Percentiles rank a stretch among this genome's conserved stretches.
Conservation (phyloP, 129 eudicot species). For the Glebionis coronaria region DNA sequence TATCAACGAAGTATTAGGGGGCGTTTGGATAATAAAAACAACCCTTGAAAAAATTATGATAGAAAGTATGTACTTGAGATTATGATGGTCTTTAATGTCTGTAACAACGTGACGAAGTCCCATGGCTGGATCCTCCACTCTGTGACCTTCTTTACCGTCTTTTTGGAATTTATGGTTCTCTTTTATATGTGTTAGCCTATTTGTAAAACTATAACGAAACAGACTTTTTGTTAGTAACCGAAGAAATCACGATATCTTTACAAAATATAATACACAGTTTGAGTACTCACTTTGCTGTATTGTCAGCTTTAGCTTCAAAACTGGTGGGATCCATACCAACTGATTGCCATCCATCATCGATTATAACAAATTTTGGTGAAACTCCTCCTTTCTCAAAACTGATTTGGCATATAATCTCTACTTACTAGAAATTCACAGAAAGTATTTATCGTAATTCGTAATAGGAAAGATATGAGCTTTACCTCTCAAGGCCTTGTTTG, state of each 20-base stretch:
- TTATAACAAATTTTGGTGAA: constrained; percentile 82
- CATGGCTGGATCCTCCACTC: constrained; percentile 67
- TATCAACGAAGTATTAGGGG: background rate
- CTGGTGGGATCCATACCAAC: constrained; percentile 74
- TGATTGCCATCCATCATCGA: constrained; percentile 97
- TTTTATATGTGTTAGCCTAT: constrained; percentile 71
- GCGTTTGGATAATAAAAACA: background rate
- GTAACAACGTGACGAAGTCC: constrained; percentile 64
- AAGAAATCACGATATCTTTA: background rate
- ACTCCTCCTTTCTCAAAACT: constrained; percentile 82
- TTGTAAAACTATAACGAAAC: constrained; percentile 61
- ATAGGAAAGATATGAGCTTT: constrained; percentile 5
- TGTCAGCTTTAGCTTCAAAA: constrained; percentile 49
- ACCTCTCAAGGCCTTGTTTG: constrained; percentile 76
- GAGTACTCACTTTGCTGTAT: constrained; percentile 67
- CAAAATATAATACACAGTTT: background rate
- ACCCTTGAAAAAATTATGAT: background rate
- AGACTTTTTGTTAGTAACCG: background rate
- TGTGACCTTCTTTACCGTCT: constrained; percentile 68
- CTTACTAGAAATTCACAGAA: background rate
- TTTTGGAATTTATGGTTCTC: constrained; percentile 93
- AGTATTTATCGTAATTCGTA: too few relatives aligned
- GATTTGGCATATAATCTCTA: constrained; percentile 16
- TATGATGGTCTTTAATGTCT: constrained; percentile 62
- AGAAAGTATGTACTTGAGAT: constrained; percentile 43